Base-by-base conservation (phyloP, 2,329 filamentous ascomycete genomes). In the Colletotrichum incanum region DNA sequence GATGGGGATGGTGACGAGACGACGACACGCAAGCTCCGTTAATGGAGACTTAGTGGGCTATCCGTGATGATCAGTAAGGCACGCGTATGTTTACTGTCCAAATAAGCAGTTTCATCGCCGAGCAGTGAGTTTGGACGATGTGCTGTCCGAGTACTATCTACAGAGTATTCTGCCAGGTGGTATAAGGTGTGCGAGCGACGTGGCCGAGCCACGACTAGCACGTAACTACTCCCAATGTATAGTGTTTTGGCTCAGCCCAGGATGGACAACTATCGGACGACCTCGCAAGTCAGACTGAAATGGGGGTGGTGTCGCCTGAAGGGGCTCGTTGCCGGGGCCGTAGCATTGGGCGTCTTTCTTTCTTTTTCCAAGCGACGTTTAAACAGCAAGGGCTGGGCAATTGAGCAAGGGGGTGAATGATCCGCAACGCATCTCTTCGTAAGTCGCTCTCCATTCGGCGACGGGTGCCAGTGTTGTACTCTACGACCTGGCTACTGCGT, bases 221-320 rank as follows among this genome's bases (percentile, higher is more conserved):
- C 2, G 28, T 31, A 31, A 5, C 4, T 31, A 31, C 3, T 31
- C 28, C 28, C 28, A 31, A 5, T 31, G 28, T 31, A 31, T 31
- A 31, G 28, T 31, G 28, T 31, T 31, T 31, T 31, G 28, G 28
- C 28, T 31, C 28, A 31, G 28, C 28, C 28, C 28, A 31, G 28
- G 49, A 23, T 26, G 12, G n/a, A 20, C 49, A 39, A 31, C 26
- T 67, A 56, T 56, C 31, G 39, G 55, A 50, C 49, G 20, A 54
- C 43, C 58, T 67, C 64, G 64, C 64, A 71, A 67, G 63, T 67
- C 23, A 14, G 34, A 43, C 56, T 62, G 63, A 41, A 50, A 55
- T 67, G 56, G 56, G 63, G 55, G 28, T 43, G 63, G 63, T 56
- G n/a, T 54, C 37, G 39, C 37, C 47, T n/a, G 62, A 67, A 28